phyloP scores from a whole-genome alignment of 306 rosid species.

The Lagenaria siceraria region DNA sequence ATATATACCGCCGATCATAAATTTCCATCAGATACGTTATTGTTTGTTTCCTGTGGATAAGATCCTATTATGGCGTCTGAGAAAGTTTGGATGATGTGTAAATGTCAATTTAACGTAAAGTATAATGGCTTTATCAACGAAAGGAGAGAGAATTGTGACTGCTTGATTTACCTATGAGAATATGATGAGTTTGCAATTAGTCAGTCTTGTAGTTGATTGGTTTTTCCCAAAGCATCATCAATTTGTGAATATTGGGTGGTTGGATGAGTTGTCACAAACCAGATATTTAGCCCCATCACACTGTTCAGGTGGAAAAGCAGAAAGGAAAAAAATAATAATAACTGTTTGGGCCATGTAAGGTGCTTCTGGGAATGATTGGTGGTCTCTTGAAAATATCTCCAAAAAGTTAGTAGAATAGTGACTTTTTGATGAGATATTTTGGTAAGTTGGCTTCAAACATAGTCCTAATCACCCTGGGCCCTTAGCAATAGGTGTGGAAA shows the following conservation, averaged over 20 bases:
- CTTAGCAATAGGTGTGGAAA: not conserved
- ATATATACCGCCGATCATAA: not conserved
- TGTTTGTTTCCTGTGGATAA: not conserved
- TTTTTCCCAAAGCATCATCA: not conserved
- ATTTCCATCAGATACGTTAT: not conserved
- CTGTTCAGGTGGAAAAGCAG: not conserved
- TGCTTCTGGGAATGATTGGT: not conserved
- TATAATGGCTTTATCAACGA: not conserved
- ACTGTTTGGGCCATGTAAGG: not conserved
- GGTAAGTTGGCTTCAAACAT: not conserved
- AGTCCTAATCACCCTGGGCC: constrained; percentile 1
- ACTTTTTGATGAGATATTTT: not conserved
- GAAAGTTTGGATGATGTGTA: not conserved
- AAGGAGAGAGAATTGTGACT: not conserved
- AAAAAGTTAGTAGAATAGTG: not conserved
- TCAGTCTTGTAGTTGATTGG: not conserved
- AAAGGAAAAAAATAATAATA: not conserved
- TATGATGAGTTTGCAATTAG: not conserved
- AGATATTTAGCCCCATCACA: not conserved
- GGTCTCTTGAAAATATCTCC: not conserved
- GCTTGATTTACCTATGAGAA: not conserved
- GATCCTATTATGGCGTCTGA: not conserved
- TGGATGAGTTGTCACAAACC: not conserved
- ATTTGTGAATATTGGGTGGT: not conserved
- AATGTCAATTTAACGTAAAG: not conserved